Conservation (phyloP, 176 grass and related monocot genomes). For the Phragmites australis region DNA sequence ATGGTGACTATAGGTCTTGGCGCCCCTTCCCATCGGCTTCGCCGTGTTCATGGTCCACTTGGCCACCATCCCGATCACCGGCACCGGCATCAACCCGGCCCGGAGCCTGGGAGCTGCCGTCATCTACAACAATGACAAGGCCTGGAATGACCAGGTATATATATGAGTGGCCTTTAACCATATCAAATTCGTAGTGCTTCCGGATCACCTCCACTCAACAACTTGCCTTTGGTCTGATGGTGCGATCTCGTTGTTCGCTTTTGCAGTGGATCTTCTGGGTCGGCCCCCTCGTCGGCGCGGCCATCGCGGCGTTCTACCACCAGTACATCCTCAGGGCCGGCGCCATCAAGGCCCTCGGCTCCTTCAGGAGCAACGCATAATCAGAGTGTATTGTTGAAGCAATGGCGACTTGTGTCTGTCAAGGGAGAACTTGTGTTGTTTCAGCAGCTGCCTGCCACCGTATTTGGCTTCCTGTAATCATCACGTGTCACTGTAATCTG, state of each 20-base stretch:
- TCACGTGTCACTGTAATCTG: conserved; percentile 12
- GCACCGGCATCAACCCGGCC: conserved; percentile 91
- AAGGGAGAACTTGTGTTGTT: too few species aligned
- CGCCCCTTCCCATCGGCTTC: conserved; percentile 85
- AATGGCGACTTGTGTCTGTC: conserved; percentile 23
- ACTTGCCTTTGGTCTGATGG: neutral
- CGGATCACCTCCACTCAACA: neutral
- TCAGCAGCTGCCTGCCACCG: too few species aligned
- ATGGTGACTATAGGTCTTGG: conserved; percentile 45
- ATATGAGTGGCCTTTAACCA: too few species aligned
- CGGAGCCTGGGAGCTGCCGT: conserved; percentile 75
- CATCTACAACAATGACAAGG: conserved; percentile 65
- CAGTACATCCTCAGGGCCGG: conserved; percentile 70
- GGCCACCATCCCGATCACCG: conserved; percentile 90
- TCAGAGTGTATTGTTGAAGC: neutral
- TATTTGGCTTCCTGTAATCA: conserved; percentile 31
- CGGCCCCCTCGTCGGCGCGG: conserved; percentile 44
- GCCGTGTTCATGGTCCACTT: conserved; percentile 92
- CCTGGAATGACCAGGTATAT: conserved; percentile 79
- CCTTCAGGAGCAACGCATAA: conserved; percentile 68
- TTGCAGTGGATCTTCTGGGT: conserved; percentile 76
- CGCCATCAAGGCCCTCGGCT: conserved; percentile 65
- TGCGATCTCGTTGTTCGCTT: neutral
- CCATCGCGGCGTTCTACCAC: conserved; percentile 60
- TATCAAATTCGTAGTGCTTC: too few species aligned